Base-by-base conservation (phyloP, 1,139 yeast species). In the Saccharomyces hybrid region DNA sequence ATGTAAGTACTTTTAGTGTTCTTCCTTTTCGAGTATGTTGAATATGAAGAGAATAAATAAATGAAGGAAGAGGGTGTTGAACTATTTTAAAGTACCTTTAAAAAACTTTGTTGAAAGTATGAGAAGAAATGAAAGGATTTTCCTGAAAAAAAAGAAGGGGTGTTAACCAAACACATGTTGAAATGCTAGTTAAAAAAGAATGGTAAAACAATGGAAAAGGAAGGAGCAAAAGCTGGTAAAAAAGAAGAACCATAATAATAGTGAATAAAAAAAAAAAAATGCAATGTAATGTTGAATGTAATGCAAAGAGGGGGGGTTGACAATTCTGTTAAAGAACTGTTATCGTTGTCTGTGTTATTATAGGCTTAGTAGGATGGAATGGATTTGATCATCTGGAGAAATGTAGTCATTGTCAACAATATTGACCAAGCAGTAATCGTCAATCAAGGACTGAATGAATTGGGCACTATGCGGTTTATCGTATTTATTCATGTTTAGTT, bases 401-500 rank as follows among this genome's bases (percentile, higher is more conserved):
- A 85, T 74, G 58, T 68, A 93, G 67, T 91, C 91, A 69, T 93
- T 93, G 73, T 91, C 95, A 57, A 93, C 98, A 67, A 93, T 81
- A 71, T 90, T 91, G 65, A 95, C 86, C 66, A 93, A 78, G 49
- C 84, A 83, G 75, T 82, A 91, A 50, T 81, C 78, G 52, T 81
- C 74, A 56, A 82, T 78, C 54, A 89, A 70, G 2, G 69, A 63
- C 38, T 74, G 65, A 61, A 91, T 72, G 54, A 88, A 76, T 6
- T 68, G 59, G 26, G 66, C 69, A 41, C 76, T 67, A 13, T 67
- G 66, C 27, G 57, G 20, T 38, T 64, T 60, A 50, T 65, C 60
- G 47, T 61, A 63, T n/a, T 78, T 73, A 52, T 73, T 74, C 57
- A 81, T 78, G 54, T 83, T 81, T 50, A 78, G 73, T 52, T 78